phyloP scores from a whole-genome alignment of 805 yeast species.

The Ogataea henricii region DNA sequence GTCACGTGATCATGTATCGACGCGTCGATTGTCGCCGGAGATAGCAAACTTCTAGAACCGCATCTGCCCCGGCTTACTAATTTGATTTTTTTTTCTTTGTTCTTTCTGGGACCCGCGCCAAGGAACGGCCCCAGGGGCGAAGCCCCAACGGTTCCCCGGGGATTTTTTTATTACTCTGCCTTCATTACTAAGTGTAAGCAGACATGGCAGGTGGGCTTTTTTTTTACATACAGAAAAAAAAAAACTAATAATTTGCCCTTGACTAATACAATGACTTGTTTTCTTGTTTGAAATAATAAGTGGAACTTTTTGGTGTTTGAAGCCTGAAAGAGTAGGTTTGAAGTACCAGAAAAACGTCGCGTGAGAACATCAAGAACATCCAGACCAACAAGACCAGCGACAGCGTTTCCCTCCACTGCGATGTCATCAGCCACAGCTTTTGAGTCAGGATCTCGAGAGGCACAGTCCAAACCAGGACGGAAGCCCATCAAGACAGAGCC shows the following conservation, averaged over 20 bases:
- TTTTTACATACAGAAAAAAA: not conserved
- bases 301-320: not conserved
- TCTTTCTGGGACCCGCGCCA: too few relatives aligned
- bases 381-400: too few relatives aligned
- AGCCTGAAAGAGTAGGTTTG: too few relatives aligned
- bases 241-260: slow-evolving; percentile 5
- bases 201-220: too few relatives aligned
- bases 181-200: too few relatives aligned
- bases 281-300: not conserved
- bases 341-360: too few relatives aligned
- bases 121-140: too few relatives aligned
- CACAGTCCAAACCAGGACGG: slow-evolving; percentile 65
- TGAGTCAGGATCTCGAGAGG: slow-evolving; percentile 6
- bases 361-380: too few relatives aligned
- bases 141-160: not conserved
- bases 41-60: too few relatives aligned
- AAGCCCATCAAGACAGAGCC: slow-evolving; percentile 74
- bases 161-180: too few relatives aligned
- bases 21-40: not conserved
- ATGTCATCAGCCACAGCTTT: slow-evolving; percentile 8
- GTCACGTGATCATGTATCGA: not conserved
- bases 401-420: not conserved
- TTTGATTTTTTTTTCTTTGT: too few relatives aligned
- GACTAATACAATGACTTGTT: too few relatives aligned
- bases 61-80: not conserved